A percentile compares a stretch with the other conserved stretches of the same genome.
phyloP scores from a whole-genome alignment of 805 yeast species.

The Schwanniomyces occidentalis region DNA sequence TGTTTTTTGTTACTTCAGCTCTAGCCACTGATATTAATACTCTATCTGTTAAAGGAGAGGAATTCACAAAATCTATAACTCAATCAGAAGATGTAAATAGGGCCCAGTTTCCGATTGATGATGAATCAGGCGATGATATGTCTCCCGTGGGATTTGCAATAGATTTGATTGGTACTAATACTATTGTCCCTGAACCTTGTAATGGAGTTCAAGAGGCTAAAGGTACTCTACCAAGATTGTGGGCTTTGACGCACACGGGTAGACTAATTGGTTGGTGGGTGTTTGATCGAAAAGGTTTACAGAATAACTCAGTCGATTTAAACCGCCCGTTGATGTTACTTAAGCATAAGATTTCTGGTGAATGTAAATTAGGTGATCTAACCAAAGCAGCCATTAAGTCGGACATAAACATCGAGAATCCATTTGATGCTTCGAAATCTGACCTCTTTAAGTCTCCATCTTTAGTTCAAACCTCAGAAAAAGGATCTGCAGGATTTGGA shows the following conservation, averaged over 20 bases:
- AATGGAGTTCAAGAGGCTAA: conserved; percentile 55
- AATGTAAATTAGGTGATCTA: too few relatives aligned
- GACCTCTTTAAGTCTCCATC: too few relatives aligned
- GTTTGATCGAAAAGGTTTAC: conserved; percentile 55
- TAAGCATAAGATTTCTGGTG: too few relatives aligned
- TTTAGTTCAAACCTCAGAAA: too few relatives aligned
- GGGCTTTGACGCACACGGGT: conserved; percentile 65
- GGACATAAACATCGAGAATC: too few relatives aligned
- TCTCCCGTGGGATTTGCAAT: conserved; percentile 69
- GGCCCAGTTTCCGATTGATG: conserved; percentile 73
- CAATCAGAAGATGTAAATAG: conserved; percentile 68
- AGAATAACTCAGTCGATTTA: conserved; percentile 28
- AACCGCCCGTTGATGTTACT: conserved; percentile 9
- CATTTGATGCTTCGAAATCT: too few relatives aligned
- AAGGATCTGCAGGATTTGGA: conserved; percentile 10
- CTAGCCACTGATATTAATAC: conserved; percentile 64
- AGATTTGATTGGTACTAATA: conserved; percentile 50
- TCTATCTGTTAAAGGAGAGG: conserved; percentile 12
- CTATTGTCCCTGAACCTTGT: conserved; percentile 51
- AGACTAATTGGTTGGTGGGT: conserved; percentile 63
- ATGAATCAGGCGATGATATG: conserved; percentile 64
- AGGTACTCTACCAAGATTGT: conserved; percentile 63
- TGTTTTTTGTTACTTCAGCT: conserved; percentile 55
- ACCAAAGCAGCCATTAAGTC: too few relatives aligned
- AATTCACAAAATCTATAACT: conserved; percentile 2